Base-by-base conservation (phyloP, 163 green algal species). In the Chloromonas sp. region DNA sequence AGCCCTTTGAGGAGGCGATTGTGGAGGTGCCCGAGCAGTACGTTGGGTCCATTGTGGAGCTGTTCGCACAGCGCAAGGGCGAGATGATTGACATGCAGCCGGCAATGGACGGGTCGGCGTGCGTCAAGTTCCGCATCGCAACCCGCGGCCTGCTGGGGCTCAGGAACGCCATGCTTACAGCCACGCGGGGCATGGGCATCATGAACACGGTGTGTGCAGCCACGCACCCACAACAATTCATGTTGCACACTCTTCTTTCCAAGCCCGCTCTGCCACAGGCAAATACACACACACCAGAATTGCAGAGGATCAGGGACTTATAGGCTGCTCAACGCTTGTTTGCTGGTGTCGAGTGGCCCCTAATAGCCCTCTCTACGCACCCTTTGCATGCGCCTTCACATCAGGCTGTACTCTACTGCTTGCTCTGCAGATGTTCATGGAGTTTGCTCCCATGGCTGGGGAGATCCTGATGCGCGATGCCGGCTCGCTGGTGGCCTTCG, bases 1-100 rank as follows among this genome's bases (percentile, higher is more conserved):
- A 99, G 93, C 97, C 97, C 0, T 98, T 93, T 84, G 97, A 99
- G 92, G 95, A 98, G 89, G 95, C 95, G 1, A 88, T 97, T 57
- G 90, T 98, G 1, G 96, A 99, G 88, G 92, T 97, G 78, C 89
- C 91, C 1, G 90, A 95, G 87, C 85, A 93, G 71, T 91, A 95
- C 82, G 89, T 96, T 70, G 93, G 95, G 66, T 77, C 89, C 0
- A 92, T 97, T 36, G 95, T 98, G 87, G 96, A 98, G 90, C 90
- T 99, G 86, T 94, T 99, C 82, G 95, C 94, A 3, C 91, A 93
- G 83, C 93, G 97, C 84, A 98, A 98, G 92, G 97, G 96, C 14
- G 88, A 96, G 84, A n/a, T 79, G 71, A 79, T 14, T 11, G 71
- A 79, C 71, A 11, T 79, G 71, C 71, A 79, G 71, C 71, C 71